A percentile compares a stretch with the other conserved stretches of the same genome.
Evolutionary conservation across 225 moss, liverwort and hornwort species (phyloP).

Genomic region (Anthoceros angustus): DNA sequence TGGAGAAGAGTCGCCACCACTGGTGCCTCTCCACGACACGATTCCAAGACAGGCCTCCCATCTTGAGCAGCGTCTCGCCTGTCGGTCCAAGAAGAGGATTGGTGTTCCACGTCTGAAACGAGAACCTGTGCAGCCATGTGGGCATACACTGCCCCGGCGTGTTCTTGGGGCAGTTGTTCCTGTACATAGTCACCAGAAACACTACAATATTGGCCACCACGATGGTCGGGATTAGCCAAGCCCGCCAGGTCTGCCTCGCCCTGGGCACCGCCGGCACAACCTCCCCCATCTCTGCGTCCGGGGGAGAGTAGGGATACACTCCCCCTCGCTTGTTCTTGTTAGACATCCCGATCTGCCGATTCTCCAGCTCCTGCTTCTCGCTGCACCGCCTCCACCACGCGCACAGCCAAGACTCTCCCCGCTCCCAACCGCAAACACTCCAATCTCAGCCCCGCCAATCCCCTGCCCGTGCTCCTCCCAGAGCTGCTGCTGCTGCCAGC

Average conservation of each 20-base stretch:
- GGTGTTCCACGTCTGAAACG: constrained; percentile 66
- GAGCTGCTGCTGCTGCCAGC: too few relatives aligned
- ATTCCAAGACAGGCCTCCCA: constrained; percentile 41
- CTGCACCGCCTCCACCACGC: too few relatives aligned
- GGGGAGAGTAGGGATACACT: background rate
- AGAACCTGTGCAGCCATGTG: constrained; percentile 18
- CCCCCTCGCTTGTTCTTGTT: background rate
- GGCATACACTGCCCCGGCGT: background rate
- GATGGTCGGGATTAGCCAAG: background rate
- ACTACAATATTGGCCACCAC: background rate
- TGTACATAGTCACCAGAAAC: constrained; percentile 2
- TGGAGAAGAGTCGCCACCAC: constrained; percentile 70
- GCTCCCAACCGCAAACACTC: too few relatives aligned
- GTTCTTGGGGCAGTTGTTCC: background rate
- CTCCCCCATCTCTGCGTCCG: background rate
- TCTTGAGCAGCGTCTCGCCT: constrained; percentile 25
- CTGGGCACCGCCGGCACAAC: background rate
- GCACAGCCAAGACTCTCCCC: too few relatives aligned
- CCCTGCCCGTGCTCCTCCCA: too few relatives aligned
- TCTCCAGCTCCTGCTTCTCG: too few relatives aligned
- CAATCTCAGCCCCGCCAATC: too few relatives aligned
- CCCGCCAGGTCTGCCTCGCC: background rate
- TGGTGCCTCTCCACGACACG: constrained; percentile 29
- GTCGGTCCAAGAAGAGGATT: constrained; percentile 75
- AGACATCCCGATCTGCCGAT: too few relatives aligned